Conservation (phyloP, 768 basidiomycete genomes). For the Russula brevipes region DNA sequence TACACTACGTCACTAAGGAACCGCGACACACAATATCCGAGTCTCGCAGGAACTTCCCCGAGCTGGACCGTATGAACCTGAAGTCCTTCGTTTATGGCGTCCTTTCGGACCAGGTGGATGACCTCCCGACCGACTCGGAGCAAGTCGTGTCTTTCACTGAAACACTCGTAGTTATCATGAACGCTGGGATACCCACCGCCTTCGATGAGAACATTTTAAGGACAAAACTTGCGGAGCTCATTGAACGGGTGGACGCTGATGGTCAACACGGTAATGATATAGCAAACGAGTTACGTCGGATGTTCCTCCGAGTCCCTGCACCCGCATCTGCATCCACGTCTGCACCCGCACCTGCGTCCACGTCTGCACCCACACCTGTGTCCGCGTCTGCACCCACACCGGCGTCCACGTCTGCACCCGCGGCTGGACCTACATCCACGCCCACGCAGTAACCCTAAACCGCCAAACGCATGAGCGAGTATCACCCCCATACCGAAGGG, state of each 20-base stretch:
- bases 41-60: not conserved
- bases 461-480: too few species aligned
- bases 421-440: too few species aligned
- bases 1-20: not conserved
- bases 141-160: not conserved
- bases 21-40: not conserved
- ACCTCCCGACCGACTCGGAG: not conserved
- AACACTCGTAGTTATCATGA: not conserved
- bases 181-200: not conserved
- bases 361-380: too few species aligned
- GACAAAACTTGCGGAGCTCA: not conserved
- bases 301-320: not conserved
- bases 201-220: not conserved
- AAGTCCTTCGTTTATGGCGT: not conserved
- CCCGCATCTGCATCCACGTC: too few species aligned
- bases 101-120: not conserved
- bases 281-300: not conserved
- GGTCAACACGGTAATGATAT: too few species aligned
- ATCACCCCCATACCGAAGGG: too few species aligned
- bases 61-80: not conserved
- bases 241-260: not conserved
- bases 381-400: not conserved
- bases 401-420: not conserved
- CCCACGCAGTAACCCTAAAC: too few species aligned
- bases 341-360: too few species aligned